Base-by-base conservation (phyloP, 192 early-diverging fungal genomes). In the Coemansia sp. region DNA sequence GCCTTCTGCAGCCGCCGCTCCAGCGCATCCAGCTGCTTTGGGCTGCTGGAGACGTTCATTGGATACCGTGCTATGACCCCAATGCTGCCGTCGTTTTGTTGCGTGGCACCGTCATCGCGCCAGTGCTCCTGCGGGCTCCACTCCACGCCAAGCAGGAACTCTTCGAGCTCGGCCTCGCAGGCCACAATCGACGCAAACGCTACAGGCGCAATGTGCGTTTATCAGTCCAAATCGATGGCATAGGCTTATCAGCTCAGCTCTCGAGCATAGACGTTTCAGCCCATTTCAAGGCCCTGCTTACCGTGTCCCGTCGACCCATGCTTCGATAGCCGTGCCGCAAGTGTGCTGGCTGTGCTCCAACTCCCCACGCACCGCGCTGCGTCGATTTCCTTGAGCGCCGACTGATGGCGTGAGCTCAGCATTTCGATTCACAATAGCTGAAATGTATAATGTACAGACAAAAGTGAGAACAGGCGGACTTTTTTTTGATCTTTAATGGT, bases 321-420 rank as follows among this genome's bases (percentile, higher is more conserved):
- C 42, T 64, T 70, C 24, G 67, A 18, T 23, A 74, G 65, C 48
- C 58, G 62, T 19, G 67, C 50, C 12, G 71, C 72, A 24, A 80
- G 72, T 33, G 50, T 27, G 56, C 54, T 56, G 18, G 62, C 35
- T 7, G 65, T 14, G 12, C 56, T 50, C 77, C 77, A 80, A 28
- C 49, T 67, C 8, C 77, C 77, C 35, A 80, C 67, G 38, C 77
- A 80, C 2, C 77, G 71, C 9, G 72, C 77, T 8, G 77, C 73
- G 68, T 80, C 77, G 29, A 80, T 80, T 60, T 80, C 77, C 35
- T 67, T 73, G 23, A 69, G 53, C 35, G 60, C 54, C 48, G 72
- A 44, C 60, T 74, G 77, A 55, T 73, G 56, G 33, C 71, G 66
- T 29, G 76, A 73, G 27, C 65, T 54, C 5, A 65, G 51, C 71